A percentile compares a stretch with the other conserved stretches of the same genome.
Conservation (phyloP, 108 stramenopile species). For the Cyclostephanos invisitatus region DNA sequence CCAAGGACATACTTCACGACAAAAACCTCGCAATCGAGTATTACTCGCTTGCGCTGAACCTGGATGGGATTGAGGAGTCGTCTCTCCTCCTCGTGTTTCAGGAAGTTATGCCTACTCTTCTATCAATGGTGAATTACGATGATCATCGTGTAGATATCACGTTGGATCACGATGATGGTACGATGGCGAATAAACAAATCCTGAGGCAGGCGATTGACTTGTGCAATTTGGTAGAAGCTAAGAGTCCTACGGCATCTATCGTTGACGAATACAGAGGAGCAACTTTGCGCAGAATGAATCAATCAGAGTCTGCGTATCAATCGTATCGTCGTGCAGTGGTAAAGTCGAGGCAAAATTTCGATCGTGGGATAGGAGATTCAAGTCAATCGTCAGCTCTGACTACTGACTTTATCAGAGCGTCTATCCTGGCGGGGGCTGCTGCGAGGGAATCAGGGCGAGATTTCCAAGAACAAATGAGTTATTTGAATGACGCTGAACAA, state of each 20-base stretch:
- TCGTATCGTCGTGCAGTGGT: constrained; percentile 23
- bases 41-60: constrained; percentile 16
- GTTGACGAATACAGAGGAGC: constrained; percentile 35
- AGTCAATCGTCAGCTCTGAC: neutral
- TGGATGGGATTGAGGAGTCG: constrained; percentile 23
- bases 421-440: constrained; percentile 29
- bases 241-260: constrained; percentile 26
- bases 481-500: constrained; percentile 21
- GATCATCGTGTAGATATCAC: neutral
- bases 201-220: constrained; percentile 10
- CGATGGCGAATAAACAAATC: neutral
- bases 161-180: constrained; percentile 1
- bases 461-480: constrained; percentile 18
- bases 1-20: constrained; percentile 24
- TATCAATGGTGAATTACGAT: constrained; percentile 2
- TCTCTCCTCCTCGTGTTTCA: constrained; percentile 16
- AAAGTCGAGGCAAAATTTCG: constrained; percentile 15
- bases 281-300: constrained; percentile 20
- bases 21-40: constrained; percentile 13
- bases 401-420: constrained; percentile 5
- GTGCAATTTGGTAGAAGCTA: constrained; percentile 22
- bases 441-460: constrained; percentile 28
- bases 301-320: constrained; percentile 25
- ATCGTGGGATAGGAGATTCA: neutral
- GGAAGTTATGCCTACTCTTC: constrained; percentile 14